Evolutionary conservation across 1,284 basidiomycete genomes (phyloP), one percentile per base, ranked within the genome.

Genomic region (Anthracocystis panici-leucophaei): DNA sequence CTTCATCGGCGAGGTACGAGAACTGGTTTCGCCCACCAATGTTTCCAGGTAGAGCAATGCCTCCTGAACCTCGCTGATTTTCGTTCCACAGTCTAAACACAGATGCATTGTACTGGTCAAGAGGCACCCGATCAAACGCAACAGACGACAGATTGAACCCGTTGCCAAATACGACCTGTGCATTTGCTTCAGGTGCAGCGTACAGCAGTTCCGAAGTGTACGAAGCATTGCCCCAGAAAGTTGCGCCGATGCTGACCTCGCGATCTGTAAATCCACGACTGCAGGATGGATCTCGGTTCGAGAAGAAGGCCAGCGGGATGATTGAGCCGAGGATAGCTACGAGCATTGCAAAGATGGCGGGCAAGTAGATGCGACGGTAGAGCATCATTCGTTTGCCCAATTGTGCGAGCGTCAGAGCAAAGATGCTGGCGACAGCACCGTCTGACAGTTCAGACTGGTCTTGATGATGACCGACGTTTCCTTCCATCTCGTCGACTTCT

Each of bases 371-470:
- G 41, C 91, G 88, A 5, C 90, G 88, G 1, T 89, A 86, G 55
- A 93, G 88, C 27, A 92, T 86, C n/a, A 86, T 75, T 0, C 92
- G 90, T 82, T 93, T 93, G 71, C 90, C 86, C 85, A 92, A 90
- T 70, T 93, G 91, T 0, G 91, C 92, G 52, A 89, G 82, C 0
- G 91, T 90, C 75, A 92, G 91, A 3, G 85, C 84, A 53, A 90
- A 85, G 2, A 89, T 88, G 0, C 89, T 89, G 25, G 87, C 87
- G 16, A 86, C 83, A 10, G 87, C 87, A 8, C 90, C 90, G 59
- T 87, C 87, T 12, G 88, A 87, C 46, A 91, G 86, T 11, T 83
- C 78, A 62, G 89, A 78, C 27, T 60, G 40, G 21, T 23, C 51
- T 8, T 23, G 33, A 9, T 21, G 29, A 46, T 68, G 60, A 14